phyloP scores from a whole-genome alignment of 371 early-diverging fungal species.

The Mortierella sp. region DNA sequence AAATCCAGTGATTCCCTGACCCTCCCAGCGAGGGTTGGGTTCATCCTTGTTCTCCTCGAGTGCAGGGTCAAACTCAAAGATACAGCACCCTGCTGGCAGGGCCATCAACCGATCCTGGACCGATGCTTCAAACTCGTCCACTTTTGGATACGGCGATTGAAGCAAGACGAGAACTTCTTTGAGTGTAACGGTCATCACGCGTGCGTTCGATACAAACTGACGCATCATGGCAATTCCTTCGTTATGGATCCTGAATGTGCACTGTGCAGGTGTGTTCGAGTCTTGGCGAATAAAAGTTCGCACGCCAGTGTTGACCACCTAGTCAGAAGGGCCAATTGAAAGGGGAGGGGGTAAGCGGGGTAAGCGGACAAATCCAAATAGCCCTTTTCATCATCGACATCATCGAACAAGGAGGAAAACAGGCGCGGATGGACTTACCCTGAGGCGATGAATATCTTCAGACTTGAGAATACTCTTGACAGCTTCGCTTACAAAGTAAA shows the following conservation, averaged over 20 bases:
- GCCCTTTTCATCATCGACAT: too few relatives aligned
- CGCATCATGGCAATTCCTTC: constrained; percentile 82
- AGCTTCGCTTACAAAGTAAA: constrained; percentile 84
- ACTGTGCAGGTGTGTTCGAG: constrained; percentile 60
- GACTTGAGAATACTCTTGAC: constrained; percentile 79
- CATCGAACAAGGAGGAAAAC: too few relatives aligned
- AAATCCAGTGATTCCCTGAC: constrained; percentile 49
- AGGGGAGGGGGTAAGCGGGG: too few relatives aligned
- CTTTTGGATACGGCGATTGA: constrained; percentile 49
- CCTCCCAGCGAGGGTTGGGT: constrained; percentile 56
- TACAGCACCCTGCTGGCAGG: constrained; percentile 65
- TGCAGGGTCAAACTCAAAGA: constrained; percentile 67
- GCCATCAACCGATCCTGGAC: constrained; percentile 34
- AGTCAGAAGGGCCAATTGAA: too few relatives aligned
- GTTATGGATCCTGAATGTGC: constrained; percentile 79
- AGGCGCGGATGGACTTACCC: too few relatives aligned
- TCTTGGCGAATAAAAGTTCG: constrained; percentile 83
- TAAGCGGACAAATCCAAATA: too few relatives aligned
- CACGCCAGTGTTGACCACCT: constrained; percentile 91
- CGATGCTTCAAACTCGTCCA: constrained; percentile 28
- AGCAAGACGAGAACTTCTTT: constrained; percentile 67
- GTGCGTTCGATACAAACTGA: constrained; percentile 64
- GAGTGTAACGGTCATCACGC: constrained; percentile 63
- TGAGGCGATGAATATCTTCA: constrained; percentile 71
- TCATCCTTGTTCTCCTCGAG: constrained; percentile 50